Base-by-base conservation (phyloP, 2,329 filamentous ascomycete genomes). In the Diatrype stigma region DNA sequence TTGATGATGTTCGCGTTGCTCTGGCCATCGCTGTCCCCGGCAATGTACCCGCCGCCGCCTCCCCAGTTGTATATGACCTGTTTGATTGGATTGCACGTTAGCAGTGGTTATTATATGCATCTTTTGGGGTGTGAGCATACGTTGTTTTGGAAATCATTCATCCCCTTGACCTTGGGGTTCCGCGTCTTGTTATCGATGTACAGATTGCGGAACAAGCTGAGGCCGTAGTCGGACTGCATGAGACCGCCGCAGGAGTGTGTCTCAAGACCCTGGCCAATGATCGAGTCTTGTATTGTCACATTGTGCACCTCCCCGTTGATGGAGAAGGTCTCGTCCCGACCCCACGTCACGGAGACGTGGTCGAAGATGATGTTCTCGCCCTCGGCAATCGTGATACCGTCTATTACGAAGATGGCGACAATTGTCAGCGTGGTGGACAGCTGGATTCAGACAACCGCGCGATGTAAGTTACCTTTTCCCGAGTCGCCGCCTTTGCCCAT, bases 121-220 rank as follows among this genome's bases (percentile, higher is more conserved):
- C 19, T 16, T 21, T 23, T 12, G 38, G n/a, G 4, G n/a, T 6
- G 14, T 4, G 6, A 28, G 22, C 57, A 57, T 40, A 65, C 63
- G 38, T 72, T 75, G 52, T 75, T 75, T 51, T 70, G 70, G 49
- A 79, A 81, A 56, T 81, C 77, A 22, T 80, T 81, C 3, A 76
- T 71, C 1, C 77, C 78, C 60, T 82, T 82, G 46, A 80, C 76
- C 53, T 80, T 80, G 1, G 79, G 78, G 52, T 81, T 80, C 1
- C 78, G 70, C 10, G 77, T 82, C 60, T 82, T 80, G 56, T 79
- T 81, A 54, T 80, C 77, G 49, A 80, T 76, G 60, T 80, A 82
- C 30, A 82, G 60, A 57, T 81, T 81, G 3, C 78, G 68, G 62
- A 80, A 79, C 4, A 79, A 68, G 16, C 72, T 76, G 32, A 79